Conservation (phyloP, 495 filamentous ascomycete genomes). For the Penicillium riverlandense region DNA sequence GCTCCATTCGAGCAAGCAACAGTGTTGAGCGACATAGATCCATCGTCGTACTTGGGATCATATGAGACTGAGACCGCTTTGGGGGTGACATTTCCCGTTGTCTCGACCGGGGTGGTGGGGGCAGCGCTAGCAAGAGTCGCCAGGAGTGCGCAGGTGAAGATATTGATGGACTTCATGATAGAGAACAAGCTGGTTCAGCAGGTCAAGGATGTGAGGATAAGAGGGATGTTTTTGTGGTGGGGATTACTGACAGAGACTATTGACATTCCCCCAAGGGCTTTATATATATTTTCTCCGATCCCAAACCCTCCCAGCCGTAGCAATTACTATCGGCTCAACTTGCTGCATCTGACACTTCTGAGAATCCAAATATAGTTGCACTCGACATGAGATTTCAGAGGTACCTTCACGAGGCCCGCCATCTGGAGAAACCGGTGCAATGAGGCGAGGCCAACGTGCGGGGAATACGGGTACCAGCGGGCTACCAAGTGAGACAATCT, state of each 20-base stretch:
- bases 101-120: conserved; percentile 1
- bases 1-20: conserved; percentile 51
- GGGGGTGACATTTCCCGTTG: neutral
- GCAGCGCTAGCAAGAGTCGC: conserved; percentile 10
- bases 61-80: conserved; percentile 27
- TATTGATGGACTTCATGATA: conserved; percentile 16
- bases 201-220: neutral
- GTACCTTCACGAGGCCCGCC: neutral
- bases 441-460: neutral
- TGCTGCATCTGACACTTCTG: too few relatives aligned
- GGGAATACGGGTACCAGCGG: neutral
- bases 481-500: too few relatives aligned
- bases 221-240: neutral
- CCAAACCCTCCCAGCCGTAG: neutral
- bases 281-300: conserved; percentile 8
- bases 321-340: neutral
- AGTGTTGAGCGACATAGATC: conserved; percentile 43
- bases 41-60: conserved; percentile 26
- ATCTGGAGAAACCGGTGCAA: neutral
- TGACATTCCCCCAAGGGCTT: neutral
- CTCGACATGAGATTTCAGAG: neutral
- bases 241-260: too few relatives aligned
- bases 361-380: neutral
- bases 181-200: neutral
- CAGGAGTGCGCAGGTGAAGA: conserved; percentile 13